phyloP scores from a whole-genome alignment of 148 eudicot species.

The Silene latifolia region DNA sequence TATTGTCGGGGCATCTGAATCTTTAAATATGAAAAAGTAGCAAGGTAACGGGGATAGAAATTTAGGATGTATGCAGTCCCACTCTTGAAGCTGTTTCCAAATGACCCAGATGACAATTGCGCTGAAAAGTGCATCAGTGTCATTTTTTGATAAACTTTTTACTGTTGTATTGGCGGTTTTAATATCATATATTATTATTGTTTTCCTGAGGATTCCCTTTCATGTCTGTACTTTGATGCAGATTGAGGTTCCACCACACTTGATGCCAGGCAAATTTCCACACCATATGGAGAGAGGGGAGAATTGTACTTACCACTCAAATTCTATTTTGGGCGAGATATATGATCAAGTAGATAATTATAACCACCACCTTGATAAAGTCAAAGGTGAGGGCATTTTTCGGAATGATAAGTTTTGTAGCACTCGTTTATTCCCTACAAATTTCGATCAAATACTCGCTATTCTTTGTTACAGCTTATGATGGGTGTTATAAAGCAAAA shows the following conservation, averaged over 20 bases:
- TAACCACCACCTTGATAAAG: conserved; percentile 12
- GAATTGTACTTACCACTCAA: conserved; percentile 33
- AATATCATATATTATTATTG: too few relatives aligned
- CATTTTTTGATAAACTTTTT: neutral
- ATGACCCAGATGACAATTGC: too few relatives aligned
- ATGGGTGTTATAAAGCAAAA: too few relatives aligned
- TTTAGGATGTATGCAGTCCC: too few relatives aligned
- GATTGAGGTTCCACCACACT: conserved; percentile 40
- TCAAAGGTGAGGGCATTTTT: conserved; percentile 32
- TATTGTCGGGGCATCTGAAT: too few relatives aligned
- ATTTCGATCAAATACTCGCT: neutral
- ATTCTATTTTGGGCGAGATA: conserved; percentile 56
- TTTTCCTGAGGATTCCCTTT: neutral
- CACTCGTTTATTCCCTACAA: neutral
- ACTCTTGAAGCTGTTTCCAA: too few relatives aligned
- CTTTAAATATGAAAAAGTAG: too few relatives aligned
- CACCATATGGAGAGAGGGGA: conserved; percentile 53
- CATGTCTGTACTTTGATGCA: conserved; percentile 19
- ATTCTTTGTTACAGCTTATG: too few relatives aligned
- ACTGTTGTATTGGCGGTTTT: neutral
- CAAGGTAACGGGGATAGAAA: too few relatives aligned
- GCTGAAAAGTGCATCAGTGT: too few relatives aligned
- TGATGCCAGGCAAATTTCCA: conserved; percentile 41
- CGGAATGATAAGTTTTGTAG: neutral
- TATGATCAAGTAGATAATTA: conserved; percentile 32